Evolutionary conservation across 805 yeast species (phyloP), one percentile per base, ranked within the genome.

Genomic region (Candida nonsorbophila): DNA sequence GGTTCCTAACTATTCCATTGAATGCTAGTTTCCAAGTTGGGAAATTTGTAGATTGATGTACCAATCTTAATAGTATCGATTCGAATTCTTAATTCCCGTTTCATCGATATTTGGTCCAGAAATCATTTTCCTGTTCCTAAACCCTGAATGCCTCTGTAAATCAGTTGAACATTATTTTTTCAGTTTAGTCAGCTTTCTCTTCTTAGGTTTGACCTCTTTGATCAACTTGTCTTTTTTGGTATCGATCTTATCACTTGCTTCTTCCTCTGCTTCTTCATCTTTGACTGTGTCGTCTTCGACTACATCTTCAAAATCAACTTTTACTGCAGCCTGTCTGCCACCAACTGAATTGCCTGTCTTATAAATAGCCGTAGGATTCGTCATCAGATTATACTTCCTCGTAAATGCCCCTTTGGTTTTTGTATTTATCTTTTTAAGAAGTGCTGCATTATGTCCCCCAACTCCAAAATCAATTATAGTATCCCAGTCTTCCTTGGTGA

Each of bases 401-500:
- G 99, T 92, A 55, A 92, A 86, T 6, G 84, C 83, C 5, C 90
- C 64, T 52, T 92, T 94, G 10, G 76, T 77, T n/a, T 78, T 68
- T 1, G 95, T 72, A 7, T 90, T 77, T 4, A 90, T 69, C 44
- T 73, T 70, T 54, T 84, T 84, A 32, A 71, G 41, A 7, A 60
- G 40, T 1, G 51, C 45, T 5, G 70, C 74, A 32, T 66, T 58
- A 18, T 53, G 52, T 11, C 30, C 27, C 0, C 95, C 95, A 8
- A 87, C 79, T 11, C 85, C 81, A 37, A 88, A 74, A 38, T 88
- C 97, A 72, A 86, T 67, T 7, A 92, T 61, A 14, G 70, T 71
- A 48, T 90, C 97, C 88, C 94, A 90, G 54, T 92, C 97, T 34
- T 88, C 95, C 45, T 77, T 82, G 6, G 95, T 83, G 21, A 92